Evolutionary conservation across 1,139 yeast genomes (phyloP).

Genomic region (Magnusiomyces ingens): DNA sequence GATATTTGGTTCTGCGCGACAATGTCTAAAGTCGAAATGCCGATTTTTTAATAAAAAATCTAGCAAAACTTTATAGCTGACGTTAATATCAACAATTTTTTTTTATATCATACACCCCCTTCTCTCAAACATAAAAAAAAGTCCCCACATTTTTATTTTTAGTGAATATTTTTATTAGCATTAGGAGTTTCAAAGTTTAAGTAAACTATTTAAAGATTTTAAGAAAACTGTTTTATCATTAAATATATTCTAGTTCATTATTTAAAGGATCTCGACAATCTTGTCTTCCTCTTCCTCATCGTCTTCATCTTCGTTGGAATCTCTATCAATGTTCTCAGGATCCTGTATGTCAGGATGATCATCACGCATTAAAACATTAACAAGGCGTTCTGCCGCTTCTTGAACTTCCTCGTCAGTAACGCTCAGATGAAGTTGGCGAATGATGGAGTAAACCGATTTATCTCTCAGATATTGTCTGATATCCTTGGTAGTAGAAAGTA

Average conservation of each 20-base stretch:
- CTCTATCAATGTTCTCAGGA: conserved; percentile 45
- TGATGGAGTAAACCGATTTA: conserved; percentile 73
- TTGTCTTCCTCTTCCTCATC: conserved; percentile 35
- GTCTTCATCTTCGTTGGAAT: conserved; percentile 28
- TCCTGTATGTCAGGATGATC: conserved; percentile 55
- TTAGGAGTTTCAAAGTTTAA: no score
- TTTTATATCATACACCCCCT: no score
- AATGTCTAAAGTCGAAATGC: no score
- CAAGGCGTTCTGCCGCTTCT: conserved; percentile 46
- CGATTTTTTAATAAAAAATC: no score
- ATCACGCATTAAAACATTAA: conserved; percentile 86
- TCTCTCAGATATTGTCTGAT: conserved; percentile 71
- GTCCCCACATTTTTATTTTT: no score
- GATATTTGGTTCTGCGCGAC: conserved; percentile 39
- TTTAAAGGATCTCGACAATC: conserved; percentile 21
- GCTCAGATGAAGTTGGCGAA: conserved; percentile 77
- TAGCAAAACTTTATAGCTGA: no score
- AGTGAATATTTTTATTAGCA: no score
- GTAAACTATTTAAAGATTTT: no score
- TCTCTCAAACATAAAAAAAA: no score
- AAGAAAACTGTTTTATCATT: background rate
- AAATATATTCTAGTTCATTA: background rate
- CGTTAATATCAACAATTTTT: no score
- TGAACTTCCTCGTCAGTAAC: conserved; percentile 55
- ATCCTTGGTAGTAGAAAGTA: conserved; percentile 66